phyloP scores from a whole-genome alignment of 306 rosid genomes.

The Medicago arabica region DNA sequence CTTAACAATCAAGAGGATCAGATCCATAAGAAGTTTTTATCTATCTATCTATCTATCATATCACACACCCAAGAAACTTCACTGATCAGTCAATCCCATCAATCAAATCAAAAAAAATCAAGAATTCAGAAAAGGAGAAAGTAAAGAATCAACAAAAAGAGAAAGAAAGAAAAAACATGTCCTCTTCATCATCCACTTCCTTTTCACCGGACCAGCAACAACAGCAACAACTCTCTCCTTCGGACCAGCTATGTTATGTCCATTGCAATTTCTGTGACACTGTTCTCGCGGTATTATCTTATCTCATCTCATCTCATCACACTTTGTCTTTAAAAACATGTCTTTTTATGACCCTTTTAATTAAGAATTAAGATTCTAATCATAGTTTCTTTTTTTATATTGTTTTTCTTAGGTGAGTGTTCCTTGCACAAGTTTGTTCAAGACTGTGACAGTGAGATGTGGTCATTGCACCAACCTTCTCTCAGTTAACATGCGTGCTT shows the following conservation, averaged over 20 bases:
- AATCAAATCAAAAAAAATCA: conserved; percentile 60
- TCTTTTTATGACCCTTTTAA: neutral
- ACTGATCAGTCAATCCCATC: conserved; percentile 89
- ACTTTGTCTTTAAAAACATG: neutral
- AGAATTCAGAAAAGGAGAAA: conserved; percentile 31
- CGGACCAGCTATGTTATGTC: conserved; percentile 97
- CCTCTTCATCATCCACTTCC: conserved; percentile 69
- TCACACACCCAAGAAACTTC: conserved; percentile 28
- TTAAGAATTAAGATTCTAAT: too few species aligned
- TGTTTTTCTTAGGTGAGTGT: conserved; percentile 74
- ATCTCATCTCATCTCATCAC: neutral
- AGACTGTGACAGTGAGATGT: conserved; percentile 92
- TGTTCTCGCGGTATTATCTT: conserved; percentile 71
- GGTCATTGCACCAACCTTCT: conserved; percentile 98
- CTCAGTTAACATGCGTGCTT: conserved; percentile 79
- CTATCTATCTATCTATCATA: conserved; percentile 57
- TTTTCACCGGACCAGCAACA: conserved; percentile 70
- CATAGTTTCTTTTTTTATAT: neutral
- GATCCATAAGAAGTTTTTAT: conserved; percentile 50
- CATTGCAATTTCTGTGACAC: conserved; percentile 98
- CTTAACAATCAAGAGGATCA: conserved; percentile 56
- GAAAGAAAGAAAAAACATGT: conserved; percentile 52
- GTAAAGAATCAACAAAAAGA: conserved; percentile 44
- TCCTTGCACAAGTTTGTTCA: conserved; percentile 83
- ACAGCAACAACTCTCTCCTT: conserved; percentile 72